These are phyloP conservation scores for Vicia sativa DNA, from an alignment of 306 rosid genomes.

Conservation along the genomic window DNA sequence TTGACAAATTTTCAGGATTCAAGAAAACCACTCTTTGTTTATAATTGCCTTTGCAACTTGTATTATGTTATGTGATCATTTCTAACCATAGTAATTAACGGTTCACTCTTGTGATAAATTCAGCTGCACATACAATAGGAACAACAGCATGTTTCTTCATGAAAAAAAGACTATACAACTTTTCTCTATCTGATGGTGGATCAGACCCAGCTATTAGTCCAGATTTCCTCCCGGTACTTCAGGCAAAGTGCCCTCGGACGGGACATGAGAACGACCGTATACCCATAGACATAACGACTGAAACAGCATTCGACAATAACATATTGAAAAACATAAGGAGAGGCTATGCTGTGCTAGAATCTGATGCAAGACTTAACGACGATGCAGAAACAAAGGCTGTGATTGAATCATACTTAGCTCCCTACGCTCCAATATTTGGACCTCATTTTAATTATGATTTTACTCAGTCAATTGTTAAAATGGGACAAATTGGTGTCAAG, in stretches of 20 bases:
- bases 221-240: conserved; percentile 45
- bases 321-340: conserved; percentile 65
- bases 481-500: conserved; percentile 89
- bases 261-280: conserved; percentile 61
- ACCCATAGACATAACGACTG: conserved; percentile 61
- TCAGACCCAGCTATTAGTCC: conserved; percentile 73
- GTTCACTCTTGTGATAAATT: not conserved
- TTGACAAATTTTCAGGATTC: conserved; percentile 12
- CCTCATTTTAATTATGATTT: conserved; percentile 71
- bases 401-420: conserved; percentile 60
- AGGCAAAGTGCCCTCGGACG: conserved; percentile 55
- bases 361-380: conserved; percentile 78
- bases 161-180: conserved; percentile 69
- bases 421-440: conserved; percentile 45
- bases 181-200: conserved; percentile 55
- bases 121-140: conserved; percentile 94
- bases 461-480: conserved; percentile 56
- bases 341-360: conserved; percentile 76
- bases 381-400: conserved; percentile 52
- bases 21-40: conserved; percentile 33
- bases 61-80: not conserved
- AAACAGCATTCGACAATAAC: conserved; percentile 49
- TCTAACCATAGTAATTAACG: not conserved
- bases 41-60: too few relatives aligned
- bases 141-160: conserved; percentile 93